Evolutionary conservation across 257 asterid species (phyloP).

Genomic region (Solanum rostratum): DNA sequence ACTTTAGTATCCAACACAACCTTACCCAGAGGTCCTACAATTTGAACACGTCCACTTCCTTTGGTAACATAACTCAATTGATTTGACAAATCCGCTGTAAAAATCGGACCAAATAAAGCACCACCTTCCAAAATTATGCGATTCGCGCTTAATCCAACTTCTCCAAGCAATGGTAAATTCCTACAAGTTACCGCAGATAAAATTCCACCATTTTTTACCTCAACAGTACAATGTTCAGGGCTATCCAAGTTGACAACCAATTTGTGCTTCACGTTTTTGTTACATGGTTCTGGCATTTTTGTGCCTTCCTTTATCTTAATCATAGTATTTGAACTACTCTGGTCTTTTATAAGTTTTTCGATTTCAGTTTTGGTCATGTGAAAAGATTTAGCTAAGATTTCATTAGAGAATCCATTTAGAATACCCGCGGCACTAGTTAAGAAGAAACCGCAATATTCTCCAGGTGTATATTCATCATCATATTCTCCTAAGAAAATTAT

Average conservation of each 20-base stretch:
- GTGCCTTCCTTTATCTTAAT: constrained; percentile 1
- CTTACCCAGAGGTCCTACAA: constrained; percentile 24
- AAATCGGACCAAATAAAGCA: constrained; percentile 11
- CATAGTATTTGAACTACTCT: neutral
- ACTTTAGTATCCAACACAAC: constrained; percentile 12
- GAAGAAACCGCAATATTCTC: constrained; percentile 15
- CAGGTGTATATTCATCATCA: constrained; percentile 1
- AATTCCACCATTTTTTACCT: neutral
- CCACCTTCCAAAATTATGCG: constrained; percentile 8
- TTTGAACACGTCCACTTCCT: constrained; percentile 29
- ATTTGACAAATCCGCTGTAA: constrained; percentile 10
- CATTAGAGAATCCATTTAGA: constrained; percentile 24
- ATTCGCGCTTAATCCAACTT: constrained; percentile 17
- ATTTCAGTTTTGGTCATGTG: constrained; percentile 1
- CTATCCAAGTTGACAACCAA: neutral
- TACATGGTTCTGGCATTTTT: constrained; percentile 10
- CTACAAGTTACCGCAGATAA: neutral
- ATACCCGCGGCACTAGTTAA: constrained; percentile 19
- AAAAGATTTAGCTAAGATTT: constrained; percentile 17
- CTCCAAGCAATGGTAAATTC: constrained; percentile 4
- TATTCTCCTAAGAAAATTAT: constrained; percentile 9
- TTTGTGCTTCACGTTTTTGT: neutral
- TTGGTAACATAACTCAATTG: constrained; percentile 11
- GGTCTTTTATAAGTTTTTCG: constrained; percentile 14
- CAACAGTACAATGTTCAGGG: neutral